Base-by-base conservation (phyloP, 2,329 filamentous ascomycete genomes). In the Colletotrichum cereale region DNA sequence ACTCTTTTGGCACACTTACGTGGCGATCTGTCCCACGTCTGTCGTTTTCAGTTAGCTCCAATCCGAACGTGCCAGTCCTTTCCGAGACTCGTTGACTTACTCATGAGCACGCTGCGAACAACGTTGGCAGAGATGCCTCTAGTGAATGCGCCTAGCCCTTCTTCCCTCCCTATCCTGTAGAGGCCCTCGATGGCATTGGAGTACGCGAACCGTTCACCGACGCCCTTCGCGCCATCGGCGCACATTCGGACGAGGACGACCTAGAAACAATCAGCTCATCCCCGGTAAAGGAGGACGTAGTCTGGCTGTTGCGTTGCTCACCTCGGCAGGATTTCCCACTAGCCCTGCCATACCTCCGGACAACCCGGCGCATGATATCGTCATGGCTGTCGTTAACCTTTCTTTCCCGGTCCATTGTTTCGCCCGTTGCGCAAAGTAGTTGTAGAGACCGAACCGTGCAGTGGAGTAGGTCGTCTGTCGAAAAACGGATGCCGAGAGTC, bases 171-270 rank as follows among this genome's bases (percentile, higher is more conserved):
- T 29, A 82, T 80, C 18, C 80, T 76, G 29, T 77, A 74, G 53
- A 79, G 69, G 12, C 80, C 83, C 26, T 78, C 69, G 0, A 84
- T 12, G 0, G 82, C 81, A 48, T 85, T 83, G 0, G 79, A 74
- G 65, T 85, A 84, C 6, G 69, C 72, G 57, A 83, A 83, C n/a
- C 80, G 78, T 61, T 85, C 77, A 0, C 73, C 73, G 0, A 75
- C 73, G 1, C 77, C 67, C 71, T 81, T 84, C 0, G 84, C 84
- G 1, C 83, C 84, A 74, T 85, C 84, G 18, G 83, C 81, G 69
- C 83, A 85, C 84, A 85, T 85, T 8, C 84, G 77, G 0, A 85
- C 83, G 6, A 85, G 79, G 0, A 84, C 78, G 0, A 84, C 80
- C 76, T 78, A 8, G 38, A 5, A 6, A 6, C 31, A 4, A 44